Base-by-base conservation (phyloP, 139 green algal species). In the Tetratostichococcus sp. region DNA sequence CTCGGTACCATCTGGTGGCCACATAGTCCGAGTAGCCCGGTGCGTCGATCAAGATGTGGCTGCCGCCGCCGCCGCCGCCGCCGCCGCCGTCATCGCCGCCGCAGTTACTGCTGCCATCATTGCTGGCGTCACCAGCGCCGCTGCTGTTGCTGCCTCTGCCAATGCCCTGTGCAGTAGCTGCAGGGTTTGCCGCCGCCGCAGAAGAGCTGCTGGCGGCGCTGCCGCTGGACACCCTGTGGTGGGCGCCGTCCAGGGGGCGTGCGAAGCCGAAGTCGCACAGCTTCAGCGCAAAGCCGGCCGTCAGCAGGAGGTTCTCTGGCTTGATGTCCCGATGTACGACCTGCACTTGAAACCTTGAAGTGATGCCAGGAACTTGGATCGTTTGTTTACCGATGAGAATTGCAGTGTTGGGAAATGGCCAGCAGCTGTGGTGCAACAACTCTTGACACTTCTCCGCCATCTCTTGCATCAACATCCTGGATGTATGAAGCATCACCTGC, bases 241-340 rank as follows among this genome's bases (percentile, higher is more conserved):
- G 50, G 17, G 50, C 50, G 14, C 50, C 50, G 0, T 85, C 85
- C 58, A 95, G 77, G 67, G 79, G 66, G 0, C 93, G 80, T 17
- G 93, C 92, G 83, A 97, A 97, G 28, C 94, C 94, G 89, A 98
- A 97, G 82, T 98, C 94, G 73, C 92, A 96, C 42, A 98, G 88
- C 84, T 94, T 95, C 0, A 98, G 67, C 43, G 88, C 74, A 16
- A 91, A 88, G 1, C 86, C 70, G 1, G 73, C 73, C 14, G 87
- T 82, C 22, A 97, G 82, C 28, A 98, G 88, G 68, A 98, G 86
- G 84, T 98, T 98, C 78, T 96, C 91, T 14, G 89, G 89, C 73
- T 97, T 95, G 67, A 98, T 87, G 79, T 98, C 94, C 3, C 92
- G 81, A 79, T 97, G 93, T 43, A 80, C 72, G 17, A 87, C 70